Base-by-base conservation (phyloP, 805 yeast species). In the Wickerhamia fluorescens region DNA sequence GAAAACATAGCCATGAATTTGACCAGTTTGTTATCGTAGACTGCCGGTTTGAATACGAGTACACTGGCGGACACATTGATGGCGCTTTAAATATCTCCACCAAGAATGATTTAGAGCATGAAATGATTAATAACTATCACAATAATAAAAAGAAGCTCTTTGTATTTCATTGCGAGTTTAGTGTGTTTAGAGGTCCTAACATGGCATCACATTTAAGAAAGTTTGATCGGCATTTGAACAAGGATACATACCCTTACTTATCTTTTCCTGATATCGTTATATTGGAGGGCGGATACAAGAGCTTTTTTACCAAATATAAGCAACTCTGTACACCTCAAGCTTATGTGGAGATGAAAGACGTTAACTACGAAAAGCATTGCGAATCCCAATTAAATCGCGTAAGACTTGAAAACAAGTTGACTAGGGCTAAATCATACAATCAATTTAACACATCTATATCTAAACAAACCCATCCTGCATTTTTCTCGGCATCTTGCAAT, bases 141-240 rank as follows among this genome's bases (percentile, higher is more conserved):
- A 12, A 22, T n/a, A 12, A 20, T 14, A 47, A 42, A 23, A 66
- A 61, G 12, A 65, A 64, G 13, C 58, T 92, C 31, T 52, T 89
- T 5, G 67, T 92, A 7, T 89, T 92, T 62, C 96, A 92, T 56
- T 92, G 98, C 58, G 98, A 92, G 56, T 89, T 86, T 52, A 80
- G 94, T 21, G 75, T 94, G 5, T 85, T 80, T 49, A 68, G 98
- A 35, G 95, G 97, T n/a, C 98, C 98, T 4, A 61, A 80, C 27
- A 75, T 92, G 81, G 97, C 97, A 1, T 65, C 76, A 30, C 87
- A 86, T 51, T 66, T 92, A 33, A 66, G 98, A 37, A 78, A 78
- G 35, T 71, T 82, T 42, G 98, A 92, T 58, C 71, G 98, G 38
- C 69, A 71, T 22, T 42, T 75, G 29, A 87, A 88, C 52, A 66